Evolutionary conservation across 305 asterid genomes (phyloP), one percentile per base, ranked within the genome.

Genomic region (Nicotiana rustica): DNA sequence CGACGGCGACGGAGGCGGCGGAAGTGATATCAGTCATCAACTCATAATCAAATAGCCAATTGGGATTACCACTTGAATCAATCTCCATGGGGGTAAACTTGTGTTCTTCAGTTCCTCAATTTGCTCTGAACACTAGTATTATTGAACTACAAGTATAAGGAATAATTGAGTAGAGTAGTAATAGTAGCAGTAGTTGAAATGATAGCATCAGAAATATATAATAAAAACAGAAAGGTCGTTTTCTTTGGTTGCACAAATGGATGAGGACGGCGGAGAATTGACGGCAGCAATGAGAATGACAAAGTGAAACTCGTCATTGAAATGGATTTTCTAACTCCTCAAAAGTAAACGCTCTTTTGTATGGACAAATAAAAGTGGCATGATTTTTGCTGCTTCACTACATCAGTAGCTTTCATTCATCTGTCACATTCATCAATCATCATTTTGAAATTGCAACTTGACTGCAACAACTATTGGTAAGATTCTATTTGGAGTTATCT

Each of bases 1-100:
- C 14, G 38, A 83, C 71, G 55, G 82, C 35, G 67, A 68, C 86
- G 19, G 86, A 83, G 4, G 79, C 85, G 56, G 82, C 73, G 7
- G 85, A 84, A 77, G 85, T 49, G 6, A 59, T 70, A 79, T 82
- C 87, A 33, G 73, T 68, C 81, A 82, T 82, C 70, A 86, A 71
- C 49, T 78, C 87, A 84, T 84, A 86, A 82, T 86, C 85, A 17
- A 85, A 68, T 2, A 84, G 55, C 87, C 87, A 86, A 79, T 64
- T 84, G 70, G 86, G 77, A 73, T 81, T 78, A n/a, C 49, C 62
- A 35, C 59, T 66, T 10, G 85, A 81, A 78, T 82, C 70, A 17
- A 70, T 76, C 68, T 81, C 86, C 86, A 86, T 86, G 12, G 9
- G 9, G 67, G 21, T 15, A 68, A 56, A 33, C 41, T 29, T 52